phyloP scores from a whole-genome alignment of 768 basidiomycete genomes.

The Tremella mesenterica region DNA sequence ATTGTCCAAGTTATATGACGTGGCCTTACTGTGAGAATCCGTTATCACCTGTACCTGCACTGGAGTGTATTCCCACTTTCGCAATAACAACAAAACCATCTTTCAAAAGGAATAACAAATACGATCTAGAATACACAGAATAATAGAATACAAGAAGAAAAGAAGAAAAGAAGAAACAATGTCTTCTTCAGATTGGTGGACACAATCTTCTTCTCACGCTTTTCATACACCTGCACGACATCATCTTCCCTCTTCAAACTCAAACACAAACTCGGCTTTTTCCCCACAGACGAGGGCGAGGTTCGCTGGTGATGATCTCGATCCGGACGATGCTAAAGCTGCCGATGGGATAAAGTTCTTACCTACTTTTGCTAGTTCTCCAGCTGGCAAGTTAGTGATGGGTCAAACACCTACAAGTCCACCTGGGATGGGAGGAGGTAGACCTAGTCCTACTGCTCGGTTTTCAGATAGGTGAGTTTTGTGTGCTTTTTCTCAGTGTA shows the following conservation, averaged over 20 bases:
- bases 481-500: too few relatives aligned
- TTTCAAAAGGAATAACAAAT: too few relatives aligned
- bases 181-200: slow-evolving; percentile 27
- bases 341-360: slow-evolving; percentile 34
- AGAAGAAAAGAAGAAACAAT: too few relatives aligned
- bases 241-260: neutral
- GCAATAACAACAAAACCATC: too few relatives aligned
- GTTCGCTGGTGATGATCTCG: slow-evolving; percentile 30
- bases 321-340: slow-evolving; percentile 31
- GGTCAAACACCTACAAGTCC: slow-evolving; percentile 11
- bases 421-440: neutral
- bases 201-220: slow-evolving; percentile 7
- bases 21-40: too few relatives aligned
- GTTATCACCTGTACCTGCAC: too few relatives aligned
- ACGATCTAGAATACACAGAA: too few relatives aligned
- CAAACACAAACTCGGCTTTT: neutral
- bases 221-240: slow-evolving; percentile 13
- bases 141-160: too few relatives aligned
- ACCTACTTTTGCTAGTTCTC: slow-evolving; percentile 29
- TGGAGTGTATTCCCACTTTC: too few relatives aligned
- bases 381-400: slow-evolving; percentile 31
- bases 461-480: neutral
- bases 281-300: slow-evolving; percentile 1
- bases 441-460: neutral
- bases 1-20: too few relatives aligned